These are phyloP conservation scores for Nectriaceae sp. DNA, from an alignment of 2,329 filamentous ascomycete species.

Conservation along the genomic window DNA sequence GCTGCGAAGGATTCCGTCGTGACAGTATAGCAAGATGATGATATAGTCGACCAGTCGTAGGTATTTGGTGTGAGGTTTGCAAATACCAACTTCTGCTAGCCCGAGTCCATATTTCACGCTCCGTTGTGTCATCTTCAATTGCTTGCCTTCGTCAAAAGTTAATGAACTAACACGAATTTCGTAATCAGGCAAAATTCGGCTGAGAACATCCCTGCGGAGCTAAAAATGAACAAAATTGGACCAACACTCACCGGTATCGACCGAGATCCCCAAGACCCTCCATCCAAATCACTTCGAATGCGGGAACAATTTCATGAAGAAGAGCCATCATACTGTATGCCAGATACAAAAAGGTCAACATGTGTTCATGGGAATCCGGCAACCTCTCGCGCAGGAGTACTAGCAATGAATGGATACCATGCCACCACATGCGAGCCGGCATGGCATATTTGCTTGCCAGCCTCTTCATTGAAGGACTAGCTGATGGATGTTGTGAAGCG, in stretches of 20 bases:
- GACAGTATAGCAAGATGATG: constrained; percentile 85
- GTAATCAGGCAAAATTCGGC: no score
- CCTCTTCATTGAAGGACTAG: constrained; percentile 64
- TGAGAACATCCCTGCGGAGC: no score
- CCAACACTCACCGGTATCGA: constrained; percentile 82
- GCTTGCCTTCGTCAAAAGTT: no score
- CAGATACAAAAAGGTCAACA: constrained; percentile 89
- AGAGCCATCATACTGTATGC: constrained; percentile 90
- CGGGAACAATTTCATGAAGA: constrained; percentile 80
- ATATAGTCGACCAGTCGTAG: constrained; percentile 76
- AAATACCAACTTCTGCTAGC: constrained; percentile 84
- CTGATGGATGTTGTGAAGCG: constrained; percentile 82
- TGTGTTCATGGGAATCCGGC: constrained; percentile 79
- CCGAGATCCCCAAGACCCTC: constrained; percentile 88
- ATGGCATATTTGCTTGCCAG: constrained; percentile 84
- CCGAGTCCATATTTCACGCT: constrained; percentile 78
- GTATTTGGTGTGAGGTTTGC: constrained; percentile 75
- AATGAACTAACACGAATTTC: no score
- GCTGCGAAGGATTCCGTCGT: constrained; percentile 67
- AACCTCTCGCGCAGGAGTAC: constrained; percentile 75
- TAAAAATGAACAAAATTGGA: no score
- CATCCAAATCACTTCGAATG: constrained; percentile 88
- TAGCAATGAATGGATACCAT: constrained; percentile 85
- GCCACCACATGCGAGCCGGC: constrained; percentile 92
- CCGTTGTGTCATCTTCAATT: constrained; percentile 78